Conservation (phyloP, 2,329 filamentous ascomycete genomes). For the Colletotrichum sp. region DNA sequence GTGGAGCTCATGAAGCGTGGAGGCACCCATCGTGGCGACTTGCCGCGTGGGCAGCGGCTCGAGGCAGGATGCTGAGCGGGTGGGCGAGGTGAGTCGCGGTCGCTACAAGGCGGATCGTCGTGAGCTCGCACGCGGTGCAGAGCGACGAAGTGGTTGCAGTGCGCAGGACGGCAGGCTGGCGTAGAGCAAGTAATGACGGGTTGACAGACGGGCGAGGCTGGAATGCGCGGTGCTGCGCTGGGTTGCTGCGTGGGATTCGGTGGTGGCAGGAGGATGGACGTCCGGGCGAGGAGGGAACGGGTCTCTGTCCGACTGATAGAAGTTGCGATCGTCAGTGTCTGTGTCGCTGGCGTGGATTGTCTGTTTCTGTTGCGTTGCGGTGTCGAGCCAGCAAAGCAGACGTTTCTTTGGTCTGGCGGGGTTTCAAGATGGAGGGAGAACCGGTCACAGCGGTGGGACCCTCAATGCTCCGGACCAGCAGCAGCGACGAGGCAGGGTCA, state of each 20-base stretch:
- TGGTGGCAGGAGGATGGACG: background rate
- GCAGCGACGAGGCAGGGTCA: background rate
- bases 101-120: background rate
- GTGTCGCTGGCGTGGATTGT: background rate
- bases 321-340: background rate
- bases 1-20: constrained; percentile 63
- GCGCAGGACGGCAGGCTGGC: background rate
- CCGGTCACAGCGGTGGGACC: constrained; percentile 20
- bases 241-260: background rate
- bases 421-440: constrained; percentile 31
- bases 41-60: constrained; percentile 13
- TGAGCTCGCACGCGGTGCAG: background rate
- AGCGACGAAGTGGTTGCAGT: background rate
- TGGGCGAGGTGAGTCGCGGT: background rate
- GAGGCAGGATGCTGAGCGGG: background rate
- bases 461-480: constrained; percentile 14
- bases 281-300: background rate
- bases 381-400: background rate
- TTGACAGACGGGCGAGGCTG: background rate
- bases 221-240: background rate
- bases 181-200: background rate
- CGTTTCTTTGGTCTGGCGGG: constrained; percentile 27
- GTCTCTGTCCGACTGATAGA: background rate
- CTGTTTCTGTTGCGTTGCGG: background rate
- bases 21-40: constrained; percentile 74